Evolutionary conservation across 129 eudicot genomes (phyloP).

Genomic region (Tagetes patula): DNA sequence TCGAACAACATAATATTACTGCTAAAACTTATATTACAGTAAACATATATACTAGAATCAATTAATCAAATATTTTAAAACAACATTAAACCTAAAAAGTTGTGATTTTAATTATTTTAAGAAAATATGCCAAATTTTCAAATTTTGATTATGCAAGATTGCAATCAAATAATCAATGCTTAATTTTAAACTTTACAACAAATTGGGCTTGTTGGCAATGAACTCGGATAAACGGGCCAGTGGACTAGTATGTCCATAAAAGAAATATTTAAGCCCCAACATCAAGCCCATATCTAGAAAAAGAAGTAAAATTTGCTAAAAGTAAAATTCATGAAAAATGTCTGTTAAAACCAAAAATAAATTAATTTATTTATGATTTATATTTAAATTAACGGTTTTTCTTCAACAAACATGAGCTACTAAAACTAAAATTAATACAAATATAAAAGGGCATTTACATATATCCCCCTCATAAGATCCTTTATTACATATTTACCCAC

Average conservation of each 20-base stretch:
- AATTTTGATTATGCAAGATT: too few relatives aligned
- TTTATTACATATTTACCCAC: too few relatives aligned
- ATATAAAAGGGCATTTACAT: too few relatives aligned
- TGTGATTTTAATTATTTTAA: too few relatives aligned
- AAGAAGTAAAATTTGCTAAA: not conserved
- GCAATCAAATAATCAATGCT: not conserved
- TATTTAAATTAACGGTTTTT: not conserved
- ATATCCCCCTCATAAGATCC: too few relatives aligned
- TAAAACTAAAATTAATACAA: not conserved
- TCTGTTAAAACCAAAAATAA: not conserved
- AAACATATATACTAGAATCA: not conserved
- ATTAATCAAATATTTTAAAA: too few relatives aligned
- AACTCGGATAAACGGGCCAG: not conserved
- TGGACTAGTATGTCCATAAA: not conserved
- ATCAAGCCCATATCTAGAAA: not conserved
- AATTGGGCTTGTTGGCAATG: slow-evolving; percentile 1
- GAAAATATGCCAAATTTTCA: too few relatives aligned
- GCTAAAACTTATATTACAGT: not conserved
- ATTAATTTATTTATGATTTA: too few relatives aligned
- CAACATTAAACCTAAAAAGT: not conserved
- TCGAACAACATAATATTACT: not conserved
- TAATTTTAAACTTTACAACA: not conserved
- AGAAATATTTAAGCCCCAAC: not conserved
- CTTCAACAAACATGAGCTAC: not conserved
- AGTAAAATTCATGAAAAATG: not conserved